phyloP scores from a whole-genome alignment of 2,329 filamentous ascomycete species.

The Diaporthe capsici region DNA sequence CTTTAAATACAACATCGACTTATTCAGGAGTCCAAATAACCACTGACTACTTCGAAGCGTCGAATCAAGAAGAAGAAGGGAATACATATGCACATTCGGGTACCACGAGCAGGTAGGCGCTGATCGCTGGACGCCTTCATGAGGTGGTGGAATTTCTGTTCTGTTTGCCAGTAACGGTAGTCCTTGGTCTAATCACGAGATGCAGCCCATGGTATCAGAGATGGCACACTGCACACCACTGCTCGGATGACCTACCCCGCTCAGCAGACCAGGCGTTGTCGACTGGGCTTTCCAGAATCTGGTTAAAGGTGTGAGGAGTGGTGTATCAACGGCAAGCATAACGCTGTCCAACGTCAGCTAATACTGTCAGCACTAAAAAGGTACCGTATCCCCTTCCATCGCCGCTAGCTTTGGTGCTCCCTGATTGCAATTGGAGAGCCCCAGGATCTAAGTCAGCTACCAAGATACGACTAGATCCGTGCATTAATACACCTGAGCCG shows the following conservation, averaged over 20 bases:
- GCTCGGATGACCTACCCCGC: neutral
- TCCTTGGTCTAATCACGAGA: fast-evolving
- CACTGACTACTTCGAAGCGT: fast-evolving
- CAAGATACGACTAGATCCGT: too few species aligned
- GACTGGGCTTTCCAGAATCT: neutral
- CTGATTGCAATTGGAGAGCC: neutral
- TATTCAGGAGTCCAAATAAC: too few species aligned
- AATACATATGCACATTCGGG: too few species aligned
- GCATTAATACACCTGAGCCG: neutral
- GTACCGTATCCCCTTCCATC: neutral
- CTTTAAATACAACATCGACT: too few species aligned
- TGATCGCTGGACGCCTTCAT: too few species aligned
- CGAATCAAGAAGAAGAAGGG: too few species aligned
- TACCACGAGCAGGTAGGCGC: too few species aligned
- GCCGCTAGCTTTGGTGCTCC: neutral
- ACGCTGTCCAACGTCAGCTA: neutral
- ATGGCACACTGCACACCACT: neutral
- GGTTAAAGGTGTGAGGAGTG: neutral
- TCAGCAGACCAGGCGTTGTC: neutral
- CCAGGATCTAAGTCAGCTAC: neutral
- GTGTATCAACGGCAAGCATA: neutral
- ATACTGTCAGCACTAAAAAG: slow-evolving; percentile 5
- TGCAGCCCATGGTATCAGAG: neutral
- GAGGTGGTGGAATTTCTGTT: neutral
- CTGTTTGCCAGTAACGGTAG: neutral